Base-by-base conservation (phyloP, 805 yeast genomes). In the Kodamaea hsintzibuensis region DNA sequence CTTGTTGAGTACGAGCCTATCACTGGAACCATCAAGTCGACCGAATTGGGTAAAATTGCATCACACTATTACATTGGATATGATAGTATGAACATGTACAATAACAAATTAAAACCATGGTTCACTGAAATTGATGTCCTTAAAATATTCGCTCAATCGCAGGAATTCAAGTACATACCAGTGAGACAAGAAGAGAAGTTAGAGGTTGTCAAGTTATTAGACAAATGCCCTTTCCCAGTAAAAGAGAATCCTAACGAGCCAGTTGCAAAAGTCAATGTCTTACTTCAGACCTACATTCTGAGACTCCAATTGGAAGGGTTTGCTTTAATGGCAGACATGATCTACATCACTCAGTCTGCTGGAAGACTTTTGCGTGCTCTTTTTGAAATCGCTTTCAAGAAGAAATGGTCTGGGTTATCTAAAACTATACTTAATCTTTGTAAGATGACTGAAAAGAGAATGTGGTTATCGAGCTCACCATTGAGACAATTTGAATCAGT, bases 271-370 rank as follows among this genome's bases (percentile, higher is more conserved):
- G 81, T 89, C 17, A 91, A 86, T 59, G 82, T 91, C 7, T 69
- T 95, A 38, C 71, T 95, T 10, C 99, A 95, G 64, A 82, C 97
- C 0, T 91, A 89, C 62, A 89, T 95, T n/a, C 88, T 97, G 0
- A 71, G 85, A 38, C 72, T 92, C 19, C 73, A 77, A 8, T 73
- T 95, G 14, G 95, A 88, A 0, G 98, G 98, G 0, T 89, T 90
- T 72, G 97, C 98, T 0, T 71, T 96, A 56, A 84, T 88, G 80
- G 84, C 97, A 0, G 99, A 95, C 73, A 91, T 92, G 97, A 79
- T 90, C 2, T 95, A 89, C 65, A 83, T 95, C 42, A 88, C 95
- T 0, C 98, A 95, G 68, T 90, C 96, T 42, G 98, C 97, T 0
- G 93, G 96, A 2, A 80, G 99, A 64, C 69, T 95, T 39, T 75